Evolutionary conservation across 805 yeast species (phyloP).

Genomic region (Diddensiella santjacobensis): DNA sequence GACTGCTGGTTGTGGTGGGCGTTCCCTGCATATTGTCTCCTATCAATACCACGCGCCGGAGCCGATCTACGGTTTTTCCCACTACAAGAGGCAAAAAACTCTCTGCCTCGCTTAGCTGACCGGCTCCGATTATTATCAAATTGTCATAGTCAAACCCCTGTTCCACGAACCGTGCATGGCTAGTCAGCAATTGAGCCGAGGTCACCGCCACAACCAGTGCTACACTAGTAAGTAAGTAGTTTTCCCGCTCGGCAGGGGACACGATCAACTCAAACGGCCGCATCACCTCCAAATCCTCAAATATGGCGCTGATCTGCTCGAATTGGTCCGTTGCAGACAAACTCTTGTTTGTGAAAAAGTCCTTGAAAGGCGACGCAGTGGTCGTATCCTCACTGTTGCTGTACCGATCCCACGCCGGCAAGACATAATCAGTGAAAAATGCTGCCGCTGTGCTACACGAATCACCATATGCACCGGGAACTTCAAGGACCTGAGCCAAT

Average conservation of each 20-base stretch:
- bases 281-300: slow-evolving; percentile 24
- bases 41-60: slow-evolving; percentile 33
- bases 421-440: slow-evolving; percentile 30
- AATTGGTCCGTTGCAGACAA: slow-evolving; percentile 2
- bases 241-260: slow-evolving; percentile 18
- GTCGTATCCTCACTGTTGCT: background rate
- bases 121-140: slow-evolving; percentile 36
- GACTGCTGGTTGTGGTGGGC: slow-evolving; percentile 18
- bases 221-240: slow-evolving; percentile 26
- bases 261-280: slow-evolving; percentile 31
- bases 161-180: slow-evolving; percentile 16
- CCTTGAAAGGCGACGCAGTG: background rate
- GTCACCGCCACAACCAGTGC: slow-evolving; percentile 32
- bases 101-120: slow-evolving; percentile 33
- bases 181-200: slow-evolving; percentile 21
- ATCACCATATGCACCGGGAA: slow-evolving; percentile 39
- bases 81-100: slow-evolving; percentile 25
- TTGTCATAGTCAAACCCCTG: slow-evolving; percentile 28
- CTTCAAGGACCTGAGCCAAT: slow-evolving; percentile 31
- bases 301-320: slow-evolving; percentile 25
- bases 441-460: slow-evolving; percentile 37
- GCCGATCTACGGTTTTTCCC: slow-evolving; percentile 6
- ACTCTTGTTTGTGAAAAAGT: background rate
- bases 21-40: slow-evolving; percentile 35
- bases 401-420: slow-evolving; percentile 5